phyloP scores from a whole-genome alignment of 139 green algal species.

The Coelastrella sp. region DNA sequence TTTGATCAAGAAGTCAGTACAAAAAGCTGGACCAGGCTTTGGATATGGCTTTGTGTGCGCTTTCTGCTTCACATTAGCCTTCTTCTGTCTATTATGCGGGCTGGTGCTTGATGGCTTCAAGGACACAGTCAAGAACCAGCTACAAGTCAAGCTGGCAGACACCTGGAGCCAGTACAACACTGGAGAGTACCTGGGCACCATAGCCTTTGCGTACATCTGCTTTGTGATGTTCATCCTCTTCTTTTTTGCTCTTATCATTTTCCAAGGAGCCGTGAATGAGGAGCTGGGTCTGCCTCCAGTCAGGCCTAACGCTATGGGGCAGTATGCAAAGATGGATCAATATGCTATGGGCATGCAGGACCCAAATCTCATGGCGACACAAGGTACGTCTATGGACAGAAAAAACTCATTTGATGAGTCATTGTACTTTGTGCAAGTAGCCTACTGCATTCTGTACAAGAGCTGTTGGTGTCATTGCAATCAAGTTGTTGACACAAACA shows the following conservation, averaged over 20 bases:
- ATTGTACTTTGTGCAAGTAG: too few relatives aligned
- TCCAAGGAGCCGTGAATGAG: slow-evolving; percentile 57
- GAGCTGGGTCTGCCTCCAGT: slow-evolving; percentile 53
- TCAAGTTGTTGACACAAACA: too few relatives aligned
- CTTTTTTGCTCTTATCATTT: slow-evolving; percentile 59
- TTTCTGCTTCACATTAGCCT: slow-evolving; percentile 62
- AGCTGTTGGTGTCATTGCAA: too few relatives aligned
- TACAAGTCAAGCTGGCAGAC: slow-evolving; percentile 26
- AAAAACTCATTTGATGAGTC: too few relatives aligned
- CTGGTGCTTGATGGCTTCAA: slow-evolving; percentile 62
- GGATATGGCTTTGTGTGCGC: slow-evolving; percentile 68
- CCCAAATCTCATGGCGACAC: background rate
- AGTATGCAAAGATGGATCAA: slow-evolving; percentile 35
- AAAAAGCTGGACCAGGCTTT: slow-evolving; percentile 64
- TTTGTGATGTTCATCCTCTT: slow-evolving; percentile 62
- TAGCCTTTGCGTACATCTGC: slow-evolving; percentile 58
- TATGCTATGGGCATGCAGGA: slow-evolving; percentile 34
- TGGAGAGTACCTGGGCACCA: slow-evolving; percentile 53
- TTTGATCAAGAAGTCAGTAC: slow-evolving; percentile 60
- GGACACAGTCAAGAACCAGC: slow-evolving; percentile 10
- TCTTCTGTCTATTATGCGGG: slow-evolving; percentile 58
- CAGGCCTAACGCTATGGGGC: background rate
- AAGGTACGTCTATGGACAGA: background rate
- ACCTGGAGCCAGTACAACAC: slow-evolving; percentile 57
- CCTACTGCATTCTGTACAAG: too few relatives aligned